A percentile compares a stretch with the other conserved stretches of the same genome.
Evolutionary conservation across 192 early-diverging fungal genomes (phyloP).

Genomic region (Podila epigama): DNA sequence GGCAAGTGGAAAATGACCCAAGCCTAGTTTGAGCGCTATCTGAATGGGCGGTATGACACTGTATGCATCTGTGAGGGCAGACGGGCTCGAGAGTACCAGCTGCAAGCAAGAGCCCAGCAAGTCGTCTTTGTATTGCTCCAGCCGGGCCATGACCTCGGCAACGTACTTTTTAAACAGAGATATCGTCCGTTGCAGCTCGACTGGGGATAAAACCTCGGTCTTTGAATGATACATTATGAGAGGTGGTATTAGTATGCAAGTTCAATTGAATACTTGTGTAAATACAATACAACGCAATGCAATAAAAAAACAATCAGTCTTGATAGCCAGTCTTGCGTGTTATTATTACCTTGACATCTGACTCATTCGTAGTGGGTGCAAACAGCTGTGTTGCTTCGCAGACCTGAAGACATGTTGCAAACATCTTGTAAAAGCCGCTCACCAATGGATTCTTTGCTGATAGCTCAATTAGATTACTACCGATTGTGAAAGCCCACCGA

Average conservation of each 20-base stretch:
- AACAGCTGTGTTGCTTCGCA: constrained; percentile 51
- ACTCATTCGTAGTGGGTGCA: constrained; percentile 4
- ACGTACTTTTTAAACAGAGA: constrained; percentile 64
- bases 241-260: neutral
- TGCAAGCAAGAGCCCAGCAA: constrained; percentile 71
- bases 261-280: no score
- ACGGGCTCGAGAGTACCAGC: constrained; percentile 67
- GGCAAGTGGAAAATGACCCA: constrained; percentile 69
- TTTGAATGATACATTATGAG: neutral
- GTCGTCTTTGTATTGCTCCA: constrained; percentile 79
- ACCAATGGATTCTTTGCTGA: constrained; percentile 67
- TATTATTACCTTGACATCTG: constrained; percentile 4
- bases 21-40: constrained; percentile 69
- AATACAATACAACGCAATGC: no score
- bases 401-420: constrained; percentile 55
- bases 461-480: constrained; percentile 57
- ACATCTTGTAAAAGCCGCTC: constrained; percentile 78
- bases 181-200: constrained; percentile 22
- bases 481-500: constrained; percentile 67
- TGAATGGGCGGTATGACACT: constrained; percentile 66
- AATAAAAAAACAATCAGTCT: no score
- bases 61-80: constrained; percentile 59
- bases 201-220: neutral
- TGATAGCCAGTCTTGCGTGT: no score
- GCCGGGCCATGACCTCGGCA: constrained; percentile 62